These are phyloP conservation scores for Orbilia brochopaga DNA, from an alignment of 2,329 filamentous ascomycete genomes.

Conservation along the genomic window DNA sequence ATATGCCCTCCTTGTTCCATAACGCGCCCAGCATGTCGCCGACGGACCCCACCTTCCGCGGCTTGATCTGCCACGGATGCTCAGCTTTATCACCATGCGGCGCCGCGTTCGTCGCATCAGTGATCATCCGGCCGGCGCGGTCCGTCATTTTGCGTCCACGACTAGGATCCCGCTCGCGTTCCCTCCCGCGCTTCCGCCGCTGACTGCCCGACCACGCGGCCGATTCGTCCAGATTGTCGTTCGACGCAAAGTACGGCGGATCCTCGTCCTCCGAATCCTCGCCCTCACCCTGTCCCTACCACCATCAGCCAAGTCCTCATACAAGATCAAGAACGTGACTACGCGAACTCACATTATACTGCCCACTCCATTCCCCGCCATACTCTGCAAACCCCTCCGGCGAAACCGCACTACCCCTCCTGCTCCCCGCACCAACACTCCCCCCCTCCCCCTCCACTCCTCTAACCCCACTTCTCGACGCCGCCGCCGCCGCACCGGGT, in stretches of 20 bases:
- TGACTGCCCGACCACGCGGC: conserved; percentile 56
- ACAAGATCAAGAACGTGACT: no score
- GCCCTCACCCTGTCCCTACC: conserved; percentile 62
- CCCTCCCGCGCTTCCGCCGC: conserved; percentile 22
- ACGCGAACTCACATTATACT: conserved; percentile 25
- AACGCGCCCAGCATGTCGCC: conserved; percentile 80
- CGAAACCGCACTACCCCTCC: conserved; percentile 50
- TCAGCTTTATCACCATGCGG: conserved; percentile 73
- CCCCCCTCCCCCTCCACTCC: conserved; percentile 51
- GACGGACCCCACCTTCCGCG: conserved; percentile 46
- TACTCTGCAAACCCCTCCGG: conserved; percentile 48
- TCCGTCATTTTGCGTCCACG: conserved; percentile 58
- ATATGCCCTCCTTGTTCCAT: conserved; percentile 86
- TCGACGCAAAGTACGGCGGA: conserved; percentile 81
- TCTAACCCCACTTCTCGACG: conserved; percentile 25
- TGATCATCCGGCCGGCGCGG: conserved; percentile 60
- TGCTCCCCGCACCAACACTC: conserved; percentile 33
- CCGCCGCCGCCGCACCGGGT: conserved; percentile 49
- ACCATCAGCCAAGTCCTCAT: no score
- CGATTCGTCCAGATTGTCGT: conserved; percentile 54
- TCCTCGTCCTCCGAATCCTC: conserved; percentile 72
- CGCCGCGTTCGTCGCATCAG: conserved; percentile 56
- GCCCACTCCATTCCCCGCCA: conserved; percentile 43
- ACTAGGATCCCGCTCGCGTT: conserved; percentile 40
- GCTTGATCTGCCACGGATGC: conserved; percentile 76